Evolutionary conservation across 495 filamentous ascomycete genomes (phyloP).

Genomic region (Rostrohypoxylon terebratum): DNA sequence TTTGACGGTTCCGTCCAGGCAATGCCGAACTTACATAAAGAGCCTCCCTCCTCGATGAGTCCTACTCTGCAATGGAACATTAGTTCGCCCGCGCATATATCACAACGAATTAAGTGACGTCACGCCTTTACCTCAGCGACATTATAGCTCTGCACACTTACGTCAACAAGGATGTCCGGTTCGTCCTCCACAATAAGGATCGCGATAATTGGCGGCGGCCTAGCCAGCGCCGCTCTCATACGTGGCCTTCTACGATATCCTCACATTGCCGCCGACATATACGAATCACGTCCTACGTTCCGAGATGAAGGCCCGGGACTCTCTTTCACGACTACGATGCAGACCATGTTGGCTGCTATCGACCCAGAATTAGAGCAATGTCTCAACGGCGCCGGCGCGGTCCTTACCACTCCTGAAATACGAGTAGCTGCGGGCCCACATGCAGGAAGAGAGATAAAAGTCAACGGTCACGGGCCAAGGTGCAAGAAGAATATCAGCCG

Average conservation of each 20-base stretch:
- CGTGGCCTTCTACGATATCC: conserved; percentile 49
- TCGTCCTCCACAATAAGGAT: conserved; percentile 46
- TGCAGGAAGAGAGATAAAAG: conserved; percentile 37
- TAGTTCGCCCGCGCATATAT: not conserved
- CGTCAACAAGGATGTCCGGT: conserved; percentile 27
- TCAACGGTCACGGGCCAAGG: not conserved
- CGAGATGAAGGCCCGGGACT: conserved; percentile 48
- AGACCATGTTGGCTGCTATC: conserved; percentile 36
- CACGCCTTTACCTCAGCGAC: not conserved
- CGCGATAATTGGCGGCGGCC: conserved; percentile 53
- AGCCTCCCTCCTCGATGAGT: conserved; percentile 5
- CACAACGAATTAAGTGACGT: not conserved
- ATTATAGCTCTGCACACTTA: not conserved
- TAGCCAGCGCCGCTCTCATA: conserved; percentile 47
- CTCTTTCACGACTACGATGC: conserved; percentile 38
- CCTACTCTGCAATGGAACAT: not conserved
- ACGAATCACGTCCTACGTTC: conserved; percentile 49
- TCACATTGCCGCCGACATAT: conserved; percentile 51
- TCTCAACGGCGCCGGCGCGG: conserved; percentile 45
- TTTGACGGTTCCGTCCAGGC: not conserved
- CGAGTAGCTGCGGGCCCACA: conserved; percentile 33
- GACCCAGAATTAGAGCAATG: conserved; percentile 43
- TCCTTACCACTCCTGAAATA: conserved; percentile 28
- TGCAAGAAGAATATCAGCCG: conserved; percentile 37
- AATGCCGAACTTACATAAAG: conserved; percentile 22